phyloP scores from a whole-genome alignment of 1,284 basidiomycete species.

The Sporisorium iseilematis-ciliati region DNA sequence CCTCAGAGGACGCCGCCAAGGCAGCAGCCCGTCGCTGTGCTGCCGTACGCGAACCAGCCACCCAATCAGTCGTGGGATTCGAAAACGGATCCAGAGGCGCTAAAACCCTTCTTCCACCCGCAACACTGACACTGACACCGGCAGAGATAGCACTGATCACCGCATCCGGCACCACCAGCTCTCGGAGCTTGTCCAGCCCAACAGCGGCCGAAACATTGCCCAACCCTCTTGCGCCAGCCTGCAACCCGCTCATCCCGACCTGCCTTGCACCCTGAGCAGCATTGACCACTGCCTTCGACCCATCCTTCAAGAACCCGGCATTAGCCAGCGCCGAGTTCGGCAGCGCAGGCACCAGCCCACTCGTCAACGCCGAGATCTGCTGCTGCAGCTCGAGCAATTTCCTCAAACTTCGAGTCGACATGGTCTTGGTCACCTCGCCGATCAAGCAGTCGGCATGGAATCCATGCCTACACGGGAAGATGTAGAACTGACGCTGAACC shows the following conservation, averaged over 20 bases:
- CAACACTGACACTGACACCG: conserved; percentile 61
- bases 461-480: conserved; percentile 95
- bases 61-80: conserved; percentile 47
- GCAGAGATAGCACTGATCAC: conserved; percentile 65
- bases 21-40: conserved; percentile 34
- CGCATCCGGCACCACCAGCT: conserved; percentile 63
- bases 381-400: conserved; percentile 64
- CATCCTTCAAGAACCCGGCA: conserved; percentile 45
- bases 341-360: conserved; percentile 40
- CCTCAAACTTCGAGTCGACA: conserved; percentile 60
- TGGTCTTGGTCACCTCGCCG: conserved; percentile 61
- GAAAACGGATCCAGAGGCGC: conserved; percentile 64
- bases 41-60: conserved; percentile 45
- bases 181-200: conserved; percentile 63
- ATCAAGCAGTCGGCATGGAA: conserved; percentile 72
- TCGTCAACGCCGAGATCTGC: conserved; percentile 46
- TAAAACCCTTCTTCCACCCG: conserved; percentile 55
- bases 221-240: conserved; percentile 38
- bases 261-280: conserved; percentile 35
- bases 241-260: conserved; percentile 32
- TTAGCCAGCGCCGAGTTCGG: conserved; percentile 37
- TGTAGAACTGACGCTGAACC: conserved; percentile 91
- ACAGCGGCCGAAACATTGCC: conserved; percentile 42
- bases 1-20: conserved; percentile 15
- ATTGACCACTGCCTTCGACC: conserved; percentile 31